phyloP scores from a whole-genome alignment of 129 eudicot genomes.

The Glebionis coronaria region DNA sequence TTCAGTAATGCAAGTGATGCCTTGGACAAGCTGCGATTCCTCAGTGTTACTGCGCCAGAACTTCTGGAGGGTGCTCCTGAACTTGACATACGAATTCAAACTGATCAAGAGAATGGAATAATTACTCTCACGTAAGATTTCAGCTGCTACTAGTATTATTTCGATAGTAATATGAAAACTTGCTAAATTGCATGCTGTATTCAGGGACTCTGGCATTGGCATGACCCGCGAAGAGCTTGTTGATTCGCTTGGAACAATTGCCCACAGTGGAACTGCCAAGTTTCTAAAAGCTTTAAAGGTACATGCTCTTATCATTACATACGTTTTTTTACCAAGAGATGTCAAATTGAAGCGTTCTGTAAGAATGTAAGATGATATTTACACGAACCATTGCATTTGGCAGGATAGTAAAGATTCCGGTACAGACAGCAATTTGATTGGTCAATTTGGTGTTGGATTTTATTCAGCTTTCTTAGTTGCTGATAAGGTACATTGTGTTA shows the following conservation, averaged over 20 bases:
- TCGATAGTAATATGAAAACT: background rate
- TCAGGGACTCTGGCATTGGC: conserved; percentile 92
- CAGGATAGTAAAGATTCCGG: conserved; percentile 99
- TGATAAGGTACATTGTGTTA: conserved; percentile 52
- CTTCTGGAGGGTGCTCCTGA: conserved; percentile 79
- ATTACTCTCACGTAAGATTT: conserved; percentile 71
- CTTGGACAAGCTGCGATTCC: conserved; percentile 93
- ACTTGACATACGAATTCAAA: conserved; percentile 86
- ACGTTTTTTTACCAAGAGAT: background rate
- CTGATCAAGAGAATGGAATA: conserved; percentile 86
- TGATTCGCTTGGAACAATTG: conserved; percentile 96
- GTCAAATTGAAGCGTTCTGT: background rate
- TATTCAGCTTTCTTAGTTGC: conserved; percentile 90
- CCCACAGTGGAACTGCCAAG: conserved; percentile 98
- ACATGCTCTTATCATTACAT: background rate
- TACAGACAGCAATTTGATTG: conserved; percentile 91
- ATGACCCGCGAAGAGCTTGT: conserved; percentile 93
- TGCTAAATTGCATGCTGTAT: background rate
- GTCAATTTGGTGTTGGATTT: conserved; percentile 98
- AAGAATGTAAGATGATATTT: conserved; percentile 9
- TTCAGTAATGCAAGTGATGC: conserved; percentile 99
- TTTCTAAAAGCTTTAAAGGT: conserved; percentile 89
- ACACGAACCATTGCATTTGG: conserved; percentile 14
- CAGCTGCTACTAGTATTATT: background rate
- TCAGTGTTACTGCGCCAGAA: conserved; percentile 74